Conservation (phyloP, 75 land plant species). For the Adiantum capillusveneris region DNA sequence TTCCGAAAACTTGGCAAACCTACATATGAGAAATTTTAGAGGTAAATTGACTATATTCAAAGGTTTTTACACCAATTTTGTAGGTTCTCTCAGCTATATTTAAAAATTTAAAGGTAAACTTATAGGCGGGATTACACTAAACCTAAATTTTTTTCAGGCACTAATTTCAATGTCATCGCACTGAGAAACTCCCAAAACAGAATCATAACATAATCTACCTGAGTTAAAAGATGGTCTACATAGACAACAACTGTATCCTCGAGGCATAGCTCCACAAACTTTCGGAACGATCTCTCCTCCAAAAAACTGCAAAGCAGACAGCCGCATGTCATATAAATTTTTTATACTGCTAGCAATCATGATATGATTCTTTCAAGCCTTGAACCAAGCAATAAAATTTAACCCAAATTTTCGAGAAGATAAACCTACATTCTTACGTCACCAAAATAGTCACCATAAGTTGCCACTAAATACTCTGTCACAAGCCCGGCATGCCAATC, state of each 20-base stretch:
- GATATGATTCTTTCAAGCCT: too few species aligned
- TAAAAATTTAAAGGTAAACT: too few species aligned
- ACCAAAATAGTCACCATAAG: conserved; percentile 89
- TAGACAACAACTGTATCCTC: conserved; percentile 89
- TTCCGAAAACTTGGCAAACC: too few species aligned
- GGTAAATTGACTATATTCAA: too few species aligned
- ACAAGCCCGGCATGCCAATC: conserved; percentile 91
- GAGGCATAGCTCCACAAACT: conserved; percentile 94
- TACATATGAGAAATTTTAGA: too few species aligned
- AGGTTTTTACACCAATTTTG: too few species aligned
- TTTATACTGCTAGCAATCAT: not conserved
- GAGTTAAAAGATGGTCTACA: conserved; percentile 88
- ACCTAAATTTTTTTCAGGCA: too few species aligned
- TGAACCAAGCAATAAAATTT: conserved; percentile 4
- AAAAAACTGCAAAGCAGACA: conserved; percentile 57
- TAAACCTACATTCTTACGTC: conserved; percentile 71
- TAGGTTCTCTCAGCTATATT: too few species aligned
- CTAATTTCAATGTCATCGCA: too few species aligned
- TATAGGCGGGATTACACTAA: too few species aligned
- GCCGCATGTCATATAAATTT: not conserved
- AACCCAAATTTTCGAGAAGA: not conserved
- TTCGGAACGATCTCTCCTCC: conserved; percentile 88
- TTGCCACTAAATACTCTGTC: conserved; percentile 88
- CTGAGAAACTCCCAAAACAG: not conserved
- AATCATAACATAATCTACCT: conserved; percentile 34